Conservation (phyloP, 1,284 basidiomycete species). For the Irpex rosettiformis region DNA sequence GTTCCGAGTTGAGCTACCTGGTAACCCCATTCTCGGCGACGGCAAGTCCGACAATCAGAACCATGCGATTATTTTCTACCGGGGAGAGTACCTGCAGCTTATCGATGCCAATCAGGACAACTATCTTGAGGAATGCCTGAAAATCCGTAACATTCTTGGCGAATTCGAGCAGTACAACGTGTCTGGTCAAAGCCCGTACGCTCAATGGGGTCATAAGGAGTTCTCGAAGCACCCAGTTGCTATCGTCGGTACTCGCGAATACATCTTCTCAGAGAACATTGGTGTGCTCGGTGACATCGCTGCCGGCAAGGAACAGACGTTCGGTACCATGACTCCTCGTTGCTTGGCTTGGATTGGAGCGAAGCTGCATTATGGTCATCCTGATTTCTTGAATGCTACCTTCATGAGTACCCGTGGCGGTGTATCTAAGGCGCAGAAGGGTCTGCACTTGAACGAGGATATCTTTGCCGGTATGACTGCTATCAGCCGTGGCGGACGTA, state of each 20-base stretch:
- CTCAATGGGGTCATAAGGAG: slow-evolving; percentile 89
- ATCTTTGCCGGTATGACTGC: slow-evolving; percentile 99
- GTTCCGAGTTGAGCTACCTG: slow-evolving; percentile 96
- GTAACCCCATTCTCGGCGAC: slow-evolving; percentile 99
- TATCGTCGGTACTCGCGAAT: slow-evolving; percentile 98
- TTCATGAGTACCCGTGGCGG: slow-evolving; percentile 99
- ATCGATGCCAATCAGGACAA: slow-evolving; percentile 99
- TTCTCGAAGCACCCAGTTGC: slow-evolving; percentile 92
- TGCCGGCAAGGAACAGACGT: slow-evolving; percentile 99
- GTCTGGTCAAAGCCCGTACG: slow-evolving; percentile 93
- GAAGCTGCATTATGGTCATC: slow-evolving; percentile 98
- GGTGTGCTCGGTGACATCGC: slow-evolving; percentile 99
- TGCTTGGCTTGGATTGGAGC: slow-evolving; percentile 97
- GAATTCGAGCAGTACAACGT: slow-evolving; percentile 97
- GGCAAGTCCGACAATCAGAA: slow-evolving; percentile 99
- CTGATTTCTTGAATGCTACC: slow-evolving; percentile 97
- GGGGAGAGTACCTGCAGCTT: slow-evolving; percentile 97
- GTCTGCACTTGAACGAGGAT: slow-evolving; percentile 98
- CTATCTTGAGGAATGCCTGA: slow-evolving; percentile 98
- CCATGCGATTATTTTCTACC: slow-evolving; percentile 98
- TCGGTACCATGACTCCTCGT: slow-evolving; percentile 97
- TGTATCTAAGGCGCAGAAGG: slow-evolving; percentile 99
- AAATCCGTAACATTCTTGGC: slow-evolving; percentile 96
- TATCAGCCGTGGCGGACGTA: slow-evolving; percentile 95
- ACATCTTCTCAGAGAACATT: slow-evolving; percentile 99